Percentiles rank a stretch among this genome's conserved stretches.
Evolutionary conservation across 345 rosid genomes (phyloP).

Genomic region (Pugionium cornutum): DNA sequence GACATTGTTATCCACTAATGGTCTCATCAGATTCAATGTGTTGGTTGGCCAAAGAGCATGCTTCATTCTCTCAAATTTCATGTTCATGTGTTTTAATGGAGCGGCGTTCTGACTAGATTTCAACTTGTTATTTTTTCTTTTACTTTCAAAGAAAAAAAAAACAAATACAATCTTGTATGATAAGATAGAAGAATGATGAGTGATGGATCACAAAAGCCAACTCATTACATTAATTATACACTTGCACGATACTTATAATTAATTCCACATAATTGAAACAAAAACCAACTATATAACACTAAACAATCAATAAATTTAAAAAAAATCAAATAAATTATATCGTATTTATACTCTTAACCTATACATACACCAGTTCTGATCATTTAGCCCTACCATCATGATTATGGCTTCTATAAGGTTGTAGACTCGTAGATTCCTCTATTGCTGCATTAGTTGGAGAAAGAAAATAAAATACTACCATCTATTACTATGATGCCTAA

Average conservation of each 20-base stretch:
- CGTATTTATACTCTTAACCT: background rate
- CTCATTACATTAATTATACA: conserved; percentile 16
- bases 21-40: too few species aligned
- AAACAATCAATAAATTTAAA: background rate
- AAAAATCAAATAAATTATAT: background rate
- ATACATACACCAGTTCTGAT: background rate
- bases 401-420: background rate
- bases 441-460: conserved; percentile 5
- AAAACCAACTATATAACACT: conserved; percentile 5
- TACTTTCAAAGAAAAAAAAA: too few species aligned
- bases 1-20: too few species aligned
- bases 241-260: conserved; percentile 30
- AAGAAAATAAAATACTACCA: background rate
- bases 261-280: conserved; percentile 31
- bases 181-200: background rate
- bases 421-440: conserved; percentile 7
- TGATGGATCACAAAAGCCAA: conserved; percentile 36
- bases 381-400: conserved; percentile 9
- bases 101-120: too few species aligned
- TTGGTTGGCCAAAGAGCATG: too few species aligned
- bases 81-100: too few species aligned
- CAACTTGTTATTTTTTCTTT: too few species aligned
- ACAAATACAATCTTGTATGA: too few species aligned
- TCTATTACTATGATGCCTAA: background rate
- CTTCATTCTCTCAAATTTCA: too few species aligned